Conservation (phyloP, 352 stramenopile species). For the Saprolegnia parasitica region DNA sequence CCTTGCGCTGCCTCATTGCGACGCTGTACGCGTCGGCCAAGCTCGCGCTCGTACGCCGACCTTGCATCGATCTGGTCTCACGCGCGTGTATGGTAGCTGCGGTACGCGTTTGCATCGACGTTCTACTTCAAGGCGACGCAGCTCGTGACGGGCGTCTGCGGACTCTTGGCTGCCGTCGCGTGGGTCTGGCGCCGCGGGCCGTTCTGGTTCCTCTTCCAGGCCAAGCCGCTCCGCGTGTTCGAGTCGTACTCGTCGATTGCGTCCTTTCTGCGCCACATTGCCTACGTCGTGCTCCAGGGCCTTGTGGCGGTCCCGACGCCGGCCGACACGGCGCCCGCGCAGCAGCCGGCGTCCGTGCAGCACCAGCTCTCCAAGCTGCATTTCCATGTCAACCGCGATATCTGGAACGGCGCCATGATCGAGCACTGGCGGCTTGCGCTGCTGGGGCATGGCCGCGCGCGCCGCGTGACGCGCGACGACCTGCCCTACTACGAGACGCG, state of each 20-base stretch:
- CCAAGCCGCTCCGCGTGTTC: conserved; percentile 17
- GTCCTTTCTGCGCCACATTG: conserved; percentile 13
- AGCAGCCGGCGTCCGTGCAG: conserved; percentile 3
- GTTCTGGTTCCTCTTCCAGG: conserved; percentile 25
- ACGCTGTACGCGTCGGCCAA: conserved; percentile 72
- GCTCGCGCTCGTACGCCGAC: conserved; percentile 51
- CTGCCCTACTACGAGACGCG: conserved; percentile 16
- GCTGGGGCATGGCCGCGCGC: conserved; percentile 4
- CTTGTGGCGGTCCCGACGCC: not conserved
- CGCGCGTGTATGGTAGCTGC: conserved; percentile 4
- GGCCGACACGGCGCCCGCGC: not conserved
- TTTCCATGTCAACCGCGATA: conserved; percentile 4
- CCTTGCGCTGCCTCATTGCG: conserved; percentile 59
- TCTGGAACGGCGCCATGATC: conserved; percentile 24
- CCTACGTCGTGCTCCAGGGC: conserved; percentile 18
- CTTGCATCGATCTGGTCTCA: not conserved
- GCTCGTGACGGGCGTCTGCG: not conserved
- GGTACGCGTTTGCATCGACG: conserved; percentile 17
- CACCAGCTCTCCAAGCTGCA: not conserved
- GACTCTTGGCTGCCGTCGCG: not conserved
- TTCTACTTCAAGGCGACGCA: conserved; percentile 21
- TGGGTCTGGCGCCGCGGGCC: conserved; percentile 22
- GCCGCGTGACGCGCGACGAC: not conserved
- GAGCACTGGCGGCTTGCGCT: conserved; percentile 26
- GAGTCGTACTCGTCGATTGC: conserved; percentile 14